Evolutionary conservation across 2,329 filamentous ascomycete genomes (phyloP), one percentile per base, ranked within the genome.

Genomic region (Exophiala aquamarina): DNA sequence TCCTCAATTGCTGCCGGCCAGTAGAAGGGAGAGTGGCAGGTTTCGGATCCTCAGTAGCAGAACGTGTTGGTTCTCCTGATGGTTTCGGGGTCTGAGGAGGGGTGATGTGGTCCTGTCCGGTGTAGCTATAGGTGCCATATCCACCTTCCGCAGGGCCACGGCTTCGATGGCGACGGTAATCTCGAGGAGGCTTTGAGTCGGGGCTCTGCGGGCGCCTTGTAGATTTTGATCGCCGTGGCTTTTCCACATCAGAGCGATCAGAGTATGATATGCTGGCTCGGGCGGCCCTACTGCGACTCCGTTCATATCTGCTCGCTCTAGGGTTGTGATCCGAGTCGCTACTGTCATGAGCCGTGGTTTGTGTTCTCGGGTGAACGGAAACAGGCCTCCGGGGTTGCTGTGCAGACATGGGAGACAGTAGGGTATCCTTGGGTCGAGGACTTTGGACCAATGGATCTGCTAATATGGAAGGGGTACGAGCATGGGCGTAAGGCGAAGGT

Each of bases 401-500:
- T 29, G 45, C 49, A 33, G 47, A 40, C 49, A 44, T 49, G 20
- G 52, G 52, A 9, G 52, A 49, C 35, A 52, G 26, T 21, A 55
- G 32, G 14, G 21, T 52, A 19, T 45, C 31, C 15, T 41, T 44
- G 14, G 40, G 28, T 18, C 26, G 41, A 39, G 42, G 15, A 8
- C 41, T 33, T 10, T 36, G 19, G 17, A 44, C 40, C 11, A 46
- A 19, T 15, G 41, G 28, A 7, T 44, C 45, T 14, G 13, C 32
- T 14, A 34, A n/a, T n/a, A 31, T 13, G n/a, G 31, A 26, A 1
- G 42, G 20, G 3, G 35, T 20, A 18, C 41, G 39, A 3, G 21
- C 49, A 26, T 54, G 48, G 18, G 54, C 26, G 38, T 59, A 61
- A 14, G 56, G 57, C 13, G 59, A 61, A 11, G 57, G 48, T 15